Percentiles rank a stretch among this genome's conserved stretches.
Evolutionary conservation across 805 yeast species (phyloP).

Genomic region (Spathaspora boniae): DNA sequence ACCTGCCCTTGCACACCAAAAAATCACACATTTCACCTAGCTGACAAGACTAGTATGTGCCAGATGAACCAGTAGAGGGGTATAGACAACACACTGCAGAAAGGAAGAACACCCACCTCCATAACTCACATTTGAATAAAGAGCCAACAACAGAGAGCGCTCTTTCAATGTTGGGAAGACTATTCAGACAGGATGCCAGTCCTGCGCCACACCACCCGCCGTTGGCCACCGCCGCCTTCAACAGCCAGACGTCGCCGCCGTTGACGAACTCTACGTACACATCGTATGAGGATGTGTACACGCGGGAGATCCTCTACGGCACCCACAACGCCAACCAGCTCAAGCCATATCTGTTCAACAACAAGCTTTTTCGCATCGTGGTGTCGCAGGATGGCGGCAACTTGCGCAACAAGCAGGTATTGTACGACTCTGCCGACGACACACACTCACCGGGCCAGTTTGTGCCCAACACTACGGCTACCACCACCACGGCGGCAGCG

Average conservation of each 20-base stretch:
- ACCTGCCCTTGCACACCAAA: no score
- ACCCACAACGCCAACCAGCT: conserved; percentile 26
- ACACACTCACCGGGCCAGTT: not conserved
- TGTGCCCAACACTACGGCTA: not conserved
- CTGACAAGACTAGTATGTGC: no score
- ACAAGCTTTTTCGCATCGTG: conserved; percentile 38
- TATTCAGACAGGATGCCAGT: conserved; percentile 26
- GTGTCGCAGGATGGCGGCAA: conserved; percentile 51
- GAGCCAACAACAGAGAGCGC: no score
- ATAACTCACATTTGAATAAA: no score
- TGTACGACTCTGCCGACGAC: conserved; percentile 39
- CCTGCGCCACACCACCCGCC: conserved; percentile 6
- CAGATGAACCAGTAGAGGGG: no score
- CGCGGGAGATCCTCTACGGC: conserved; percentile 47
- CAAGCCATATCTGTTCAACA: conserved; percentile 23
- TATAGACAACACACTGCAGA: no score
- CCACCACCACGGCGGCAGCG: not conserved
- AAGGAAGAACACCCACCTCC: no score
- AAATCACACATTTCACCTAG: no score
- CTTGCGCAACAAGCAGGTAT: conserved; percentile 43
- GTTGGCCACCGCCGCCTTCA: conserved; percentile 1
- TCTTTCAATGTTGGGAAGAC: conserved; percentile 36
- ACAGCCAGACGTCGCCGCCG: conserved; percentile 3
- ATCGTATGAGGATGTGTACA: conserved; percentile 41
- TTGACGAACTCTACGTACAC: not conserved